phyloP scores from a whole-genome alignment of 1,284 basidiomycete species.

The Fomitopsis pinicola region DNA sequence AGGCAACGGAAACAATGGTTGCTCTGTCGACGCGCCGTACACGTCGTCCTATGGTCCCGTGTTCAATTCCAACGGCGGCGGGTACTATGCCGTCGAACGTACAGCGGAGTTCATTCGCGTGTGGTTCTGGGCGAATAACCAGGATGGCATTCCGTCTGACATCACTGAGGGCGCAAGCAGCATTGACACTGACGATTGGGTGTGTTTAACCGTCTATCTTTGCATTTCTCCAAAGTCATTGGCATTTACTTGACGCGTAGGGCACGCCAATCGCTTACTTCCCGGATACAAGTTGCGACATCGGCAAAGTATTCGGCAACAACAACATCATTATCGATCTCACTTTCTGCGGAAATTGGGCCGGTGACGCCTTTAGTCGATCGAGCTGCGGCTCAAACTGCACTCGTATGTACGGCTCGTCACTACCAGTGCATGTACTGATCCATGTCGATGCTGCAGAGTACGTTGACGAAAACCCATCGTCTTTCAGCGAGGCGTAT shows the following conservation, averaged over 20 bases:
- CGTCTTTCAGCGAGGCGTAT: conserved; percentile 61
- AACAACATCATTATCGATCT: conserved; percentile 54
- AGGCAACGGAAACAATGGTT: conserved; percentile 54
- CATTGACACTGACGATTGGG: conserved; percentile 48
- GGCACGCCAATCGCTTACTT: conserved; percentile 48
- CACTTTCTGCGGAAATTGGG: conserved; percentile 48
- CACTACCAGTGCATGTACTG: not conserved
- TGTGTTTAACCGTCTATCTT: conserved; percentile 11
- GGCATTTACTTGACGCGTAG: conserved; percentile 20
- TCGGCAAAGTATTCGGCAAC: conserved; percentile 39
- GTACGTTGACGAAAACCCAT: conserved; percentile 60
- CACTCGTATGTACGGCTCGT: conserved; percentile 27
- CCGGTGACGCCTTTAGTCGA: conserved; percentile 35
- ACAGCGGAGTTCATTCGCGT: conserved; percentile 45
- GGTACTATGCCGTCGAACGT: conserved; percentile 56
- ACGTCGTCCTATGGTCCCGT: conserved; percentile 50
- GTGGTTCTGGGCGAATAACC: conserved; percentile 55
- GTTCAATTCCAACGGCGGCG: conserved; percentile 61
- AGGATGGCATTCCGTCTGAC: conserved; percentile 38
- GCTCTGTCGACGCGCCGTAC: conserved; percentile 50
- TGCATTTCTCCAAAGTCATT: too few species aligned
- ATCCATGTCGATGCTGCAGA: conserved; percentile 27
- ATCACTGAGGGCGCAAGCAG: conserved; percentile 34
- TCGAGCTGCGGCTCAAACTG: conserved; percentile 44
- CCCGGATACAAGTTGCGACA: conserved; percentile 40